Base-by-base conservation (phyloP, 805 yeast genomes). In the Schwanniomyces pseudopolymorphus region DNA sequence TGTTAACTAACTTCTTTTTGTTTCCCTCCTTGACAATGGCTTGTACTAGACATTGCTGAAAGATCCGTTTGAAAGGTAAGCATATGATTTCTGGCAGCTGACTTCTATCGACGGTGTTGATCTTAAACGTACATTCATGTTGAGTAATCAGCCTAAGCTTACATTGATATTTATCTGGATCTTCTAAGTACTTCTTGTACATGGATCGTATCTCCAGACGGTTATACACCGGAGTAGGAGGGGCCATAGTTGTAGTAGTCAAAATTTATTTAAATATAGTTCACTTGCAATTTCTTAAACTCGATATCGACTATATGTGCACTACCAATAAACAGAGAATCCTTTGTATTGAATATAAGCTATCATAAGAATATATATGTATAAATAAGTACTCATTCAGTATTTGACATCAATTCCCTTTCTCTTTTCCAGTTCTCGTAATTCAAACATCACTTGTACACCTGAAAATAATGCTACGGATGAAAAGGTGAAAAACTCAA, bases 361-460 rank as follows among this genome's bases (percentile, higher is more conserved):
- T 17, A 5, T 36, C 5, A 38, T 38, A 20, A 21, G 25, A 5
- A 22, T 22, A 22, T 22, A 22, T 22, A 22, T 8, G 8, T 27
- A 20, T 31, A 31, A 36, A 16, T 11, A 14, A 43, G 20, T 17
- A 35, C 4, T 22, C 25, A 22, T 7, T 44, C 50, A 87, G 61
- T 97, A 94, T 61, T 87, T 83, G 26, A 90, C 81, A 60, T 87
- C 81, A 14, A 92, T 77, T 2, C 97, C 97, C 35, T 78, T 74
- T 57, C 98, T 79, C 60, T 80, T 84, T 63, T 94, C 99, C 21
- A 82, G 70, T 61, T 89, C 96, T 56, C 99, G 78, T 48, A 87
- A 67, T 66, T 94, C 98, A 68, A 90, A 91, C 98, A 94, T 94
- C 16, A 90, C 85, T 64, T 92, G 98, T 0, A 82, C 85, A 2